Base-by-base conservation (phyloP, 129 eudicot species). In the Pittosporum tobira region DNA sequence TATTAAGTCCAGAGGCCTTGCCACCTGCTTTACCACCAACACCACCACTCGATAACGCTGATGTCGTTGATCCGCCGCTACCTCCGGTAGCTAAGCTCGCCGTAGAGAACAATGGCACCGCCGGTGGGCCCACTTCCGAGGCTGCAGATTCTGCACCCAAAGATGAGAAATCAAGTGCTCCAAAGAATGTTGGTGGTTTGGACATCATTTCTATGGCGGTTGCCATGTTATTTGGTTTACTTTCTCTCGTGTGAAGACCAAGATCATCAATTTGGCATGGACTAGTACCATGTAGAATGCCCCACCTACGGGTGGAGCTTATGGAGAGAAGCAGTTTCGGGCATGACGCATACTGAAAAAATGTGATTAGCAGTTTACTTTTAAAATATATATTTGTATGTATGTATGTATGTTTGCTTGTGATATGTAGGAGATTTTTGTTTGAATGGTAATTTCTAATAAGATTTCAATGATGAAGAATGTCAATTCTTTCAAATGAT, bases 51-150 rank as follows among this genome's bases (percentile, higher is more conserved):
- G 43, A 31, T 6, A 56, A 30, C 1, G 61, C 10, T 2, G 61
- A 56, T 8, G 25, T 56, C 1, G 28, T 56, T 8, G 61, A 56
- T 31, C 61, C 61, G 2, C 61, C 61, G 19, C 61, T 56, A 30
- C 61, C 61, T 18, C 45, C 61, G 1, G 61, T 56, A 22, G 18
- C n/a, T 45, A 56, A 56, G 45, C 13, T 2, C 3, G 23, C n/a
- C n/a, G n/a, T n/a, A n/a, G n/a, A n/a, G n/a, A n/a, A 19, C 15
- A 15, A 0, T 21, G 19, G 25, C 27, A 38, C 11, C 46, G n/a
- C 46, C 15, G 11, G 4, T 5, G 16, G 4, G 11, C 18, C 61
- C 1, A 16, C 61, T n/a, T n/a, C n/a, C n/a, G n/a, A n/a, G 0
- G 10, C 44, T n/a, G 5, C 44, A 3, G 61, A 9, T 34, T 9